Conservation (phyloP, 228 moss, liverwort and hornwort species). For the Sphagnum fallax region DNA sequence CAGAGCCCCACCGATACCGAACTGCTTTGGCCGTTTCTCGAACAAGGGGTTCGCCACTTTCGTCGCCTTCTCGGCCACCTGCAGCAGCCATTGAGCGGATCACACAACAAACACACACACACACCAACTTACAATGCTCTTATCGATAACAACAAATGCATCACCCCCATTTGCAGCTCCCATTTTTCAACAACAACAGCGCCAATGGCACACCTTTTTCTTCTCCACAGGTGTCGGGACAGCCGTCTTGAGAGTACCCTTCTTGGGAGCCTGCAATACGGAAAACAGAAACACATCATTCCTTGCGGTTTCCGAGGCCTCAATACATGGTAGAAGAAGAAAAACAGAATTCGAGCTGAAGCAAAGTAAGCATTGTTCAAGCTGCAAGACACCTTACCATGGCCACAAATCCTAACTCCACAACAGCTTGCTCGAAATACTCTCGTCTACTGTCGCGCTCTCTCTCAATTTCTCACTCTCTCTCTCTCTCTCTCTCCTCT, state of each 20-base stretch:
- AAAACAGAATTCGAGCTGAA: neutral
- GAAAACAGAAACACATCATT: neutral
- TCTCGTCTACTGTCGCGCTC: no score
- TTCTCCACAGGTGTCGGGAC: slow-evolving; percentile 53
- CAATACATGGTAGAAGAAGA: neutral
- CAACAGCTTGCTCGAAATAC: no score
- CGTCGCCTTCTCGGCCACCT: slow-evolving; percentile 35
- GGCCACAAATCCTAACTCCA: no score
- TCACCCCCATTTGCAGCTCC: neutral
- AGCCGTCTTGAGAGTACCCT: slow-evolving; percentile 51
- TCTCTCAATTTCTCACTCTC: no score
- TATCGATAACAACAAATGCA: neutral
- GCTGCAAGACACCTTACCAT: no score
- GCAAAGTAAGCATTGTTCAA: no score
- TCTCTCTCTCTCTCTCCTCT: no score
- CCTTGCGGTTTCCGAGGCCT: neutral
- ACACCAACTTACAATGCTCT: neutral
- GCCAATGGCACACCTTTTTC: slow-evolving; percentile 35
- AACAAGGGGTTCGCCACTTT: slow-evolving; percentile 50
- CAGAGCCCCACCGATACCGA: slow-evolving; percentile 77
- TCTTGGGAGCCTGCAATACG: slow-evolving; percentile 51
- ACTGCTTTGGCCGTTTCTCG: slow-evolving; percentile 76
- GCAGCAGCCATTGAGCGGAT: neutral
- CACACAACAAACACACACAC: neutral
- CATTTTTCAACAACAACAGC: neutral